Evolutionary conservation across 176 grass and related monocot species (phyloP).

Genomic region (Dendrocalamus sinicus): DNA sequence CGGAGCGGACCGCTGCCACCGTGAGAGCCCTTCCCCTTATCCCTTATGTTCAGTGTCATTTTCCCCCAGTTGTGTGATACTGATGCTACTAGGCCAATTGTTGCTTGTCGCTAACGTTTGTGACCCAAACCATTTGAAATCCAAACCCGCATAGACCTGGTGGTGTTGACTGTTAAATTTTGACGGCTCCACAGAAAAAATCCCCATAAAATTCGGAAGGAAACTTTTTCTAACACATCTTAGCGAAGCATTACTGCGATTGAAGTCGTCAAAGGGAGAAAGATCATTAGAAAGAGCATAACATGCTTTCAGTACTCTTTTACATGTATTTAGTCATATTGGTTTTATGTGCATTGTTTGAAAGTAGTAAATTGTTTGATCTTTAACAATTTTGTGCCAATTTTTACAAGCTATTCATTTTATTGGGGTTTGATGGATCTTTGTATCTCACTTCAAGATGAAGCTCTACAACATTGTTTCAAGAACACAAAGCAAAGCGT

Average conservation of each 20-base stretch:
- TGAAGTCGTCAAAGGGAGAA: background rate
- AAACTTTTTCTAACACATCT: background rate
- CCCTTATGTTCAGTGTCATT: background rate
- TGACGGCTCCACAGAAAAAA: background rate
- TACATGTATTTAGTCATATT: background rate
- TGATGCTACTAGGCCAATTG: background rate
- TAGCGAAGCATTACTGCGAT: background rate
- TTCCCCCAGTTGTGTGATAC: background rate
- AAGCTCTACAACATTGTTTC: background rate
- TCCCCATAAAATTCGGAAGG: background rate
- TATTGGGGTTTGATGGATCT: background rate
- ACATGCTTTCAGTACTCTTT: background rate
- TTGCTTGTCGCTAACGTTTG: background rate
- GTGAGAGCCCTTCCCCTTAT: conserved; percentile 22
- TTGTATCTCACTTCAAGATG: background rate
- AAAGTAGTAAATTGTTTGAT: background rate
- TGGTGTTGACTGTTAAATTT: background rate
- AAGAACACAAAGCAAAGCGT: background rate
- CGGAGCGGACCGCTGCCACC: conserved; percentile 67
- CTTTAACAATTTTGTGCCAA: background rate
- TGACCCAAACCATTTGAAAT: background rate
- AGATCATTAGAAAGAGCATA: background rate
- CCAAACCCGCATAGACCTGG: background rate
- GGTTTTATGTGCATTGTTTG: background rate
- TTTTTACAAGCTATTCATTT: background rate